Base-by-base conservation (phyloP, 2,329 filamentous ascomycete species). In the Pyrenophora tritici-repentis region DNA sequence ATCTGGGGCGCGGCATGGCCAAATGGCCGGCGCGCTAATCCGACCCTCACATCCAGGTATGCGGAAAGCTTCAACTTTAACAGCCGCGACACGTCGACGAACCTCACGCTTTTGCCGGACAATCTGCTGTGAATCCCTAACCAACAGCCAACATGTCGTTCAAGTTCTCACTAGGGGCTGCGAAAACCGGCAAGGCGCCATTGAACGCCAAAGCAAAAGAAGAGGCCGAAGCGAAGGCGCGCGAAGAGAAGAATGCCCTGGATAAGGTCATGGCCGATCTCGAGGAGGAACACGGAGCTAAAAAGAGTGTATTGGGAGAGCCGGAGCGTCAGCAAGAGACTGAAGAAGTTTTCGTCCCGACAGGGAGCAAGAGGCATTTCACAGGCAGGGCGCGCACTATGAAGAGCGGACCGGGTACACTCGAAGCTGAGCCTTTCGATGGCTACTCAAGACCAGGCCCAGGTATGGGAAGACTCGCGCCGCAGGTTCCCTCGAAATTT, bases 381-480 rank as follows among this genome's bases (percentile, higher is more conserved):
- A 68, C 67, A 9, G 63, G 59, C 9, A 53, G 67, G 33, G 55
- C 63, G 34, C 55, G 63, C 12, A 66, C 63, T 9, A 69, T 61
- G 60, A 70, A 68, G 58, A 69, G 65, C 50, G 68, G 68, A 7
- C 68, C 68, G 9, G 68, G 68, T 8, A 72, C 68, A 12, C 63
- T 72, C 36, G 62, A 65, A 44, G 29, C 55, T 7, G 64, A 65
- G n/a, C 55, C 60, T 20, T 53, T 62, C 38, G 61, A 66, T 24
- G 55, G 59, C 16, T 65, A 61, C 42, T 26, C 36, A 18, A 58
- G 60, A 50, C 51, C 43, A 29, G 44, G 46, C n/a, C 52, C n/a
- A 14, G 26, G 39, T 0, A 47, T 57, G 12, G 59, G 62, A 16
- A 53, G 62, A 12, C 53, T 60, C 2, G 47, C 50, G 26, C 54